These are phyloP conservation scores for Kodamaea ohmeri DNA, from an alignment of 1,139 yeast species.

Conservation along the genomic window DNA sequence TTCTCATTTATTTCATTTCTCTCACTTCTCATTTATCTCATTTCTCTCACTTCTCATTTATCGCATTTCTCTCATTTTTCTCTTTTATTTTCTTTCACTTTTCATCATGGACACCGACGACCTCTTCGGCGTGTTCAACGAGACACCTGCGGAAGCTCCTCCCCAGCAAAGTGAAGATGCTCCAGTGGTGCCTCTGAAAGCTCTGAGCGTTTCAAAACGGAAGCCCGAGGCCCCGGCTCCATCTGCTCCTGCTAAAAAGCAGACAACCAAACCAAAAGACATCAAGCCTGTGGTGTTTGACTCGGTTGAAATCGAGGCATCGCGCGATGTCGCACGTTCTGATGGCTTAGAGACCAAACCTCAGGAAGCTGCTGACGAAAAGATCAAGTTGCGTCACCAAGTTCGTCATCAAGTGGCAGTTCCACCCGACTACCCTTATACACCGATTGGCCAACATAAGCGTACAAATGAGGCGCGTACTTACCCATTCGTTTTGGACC, in stretches of 20 bases:
- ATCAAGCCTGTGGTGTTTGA: conserved; percentile 78
- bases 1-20: too few species aligned
- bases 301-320: conserved; percentile 86
- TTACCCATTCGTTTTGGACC: conserved; percentile 90
- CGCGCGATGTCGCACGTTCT: conserved; percentile 80
- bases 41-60: neutral
- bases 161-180: conserved; percentile 10
- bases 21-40: neutral
- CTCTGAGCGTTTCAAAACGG: conserved; percentile 5
- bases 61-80: neutral
- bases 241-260: conserved; percentile 12
- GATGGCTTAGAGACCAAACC: conserved; percentile 52
- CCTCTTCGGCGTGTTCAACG: conserved; percentile 68
- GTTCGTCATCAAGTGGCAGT: conserved; percentile 97
- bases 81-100: neutral
- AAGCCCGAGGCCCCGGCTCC: conserved; percentile 6
- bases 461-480: conserved; percentile 72
- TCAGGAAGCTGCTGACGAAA: conserved; percentile 35
- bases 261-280: conserved; percentile 22
- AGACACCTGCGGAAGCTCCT: conserved; percentile 46
- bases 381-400: conserved; percentile 80
- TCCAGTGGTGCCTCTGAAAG: conserved; percentile 1
- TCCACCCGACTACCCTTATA: conserved; percentile 86
- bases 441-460: conserved; percentile 84
- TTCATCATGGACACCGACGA: conserved; percentile 45